A percentile compares a stretch with the other conserved stretches of the same genome.
phyloP scores from a whole-genome alignment of 805 yeast genomes.

The Candida ponderosae region DNA sequence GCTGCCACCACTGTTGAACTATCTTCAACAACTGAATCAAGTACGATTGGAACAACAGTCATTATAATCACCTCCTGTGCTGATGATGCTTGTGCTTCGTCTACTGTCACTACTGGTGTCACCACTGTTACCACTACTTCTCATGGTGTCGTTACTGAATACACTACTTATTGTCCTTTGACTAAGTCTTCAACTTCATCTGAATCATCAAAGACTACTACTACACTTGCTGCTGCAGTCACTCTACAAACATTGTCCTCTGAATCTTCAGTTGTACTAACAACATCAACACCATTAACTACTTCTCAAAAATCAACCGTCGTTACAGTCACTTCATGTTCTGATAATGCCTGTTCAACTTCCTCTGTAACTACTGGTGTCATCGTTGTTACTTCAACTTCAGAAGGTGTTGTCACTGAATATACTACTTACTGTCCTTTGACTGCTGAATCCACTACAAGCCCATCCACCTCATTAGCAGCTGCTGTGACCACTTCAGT shows the following conservation, averaged over 20 bases:
- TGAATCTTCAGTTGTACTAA: conserved; percentile 5
- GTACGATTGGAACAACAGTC: no score
- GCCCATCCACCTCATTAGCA: conserved; percentile 13
- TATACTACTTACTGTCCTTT: conserved; percentile 36
- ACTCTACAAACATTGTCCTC: neutral
- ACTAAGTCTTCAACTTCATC: no score
- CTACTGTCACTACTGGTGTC: neutral
- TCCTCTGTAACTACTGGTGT: conserved; percentile 15
- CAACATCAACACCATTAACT: conserved; percentile 1
- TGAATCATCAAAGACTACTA: conserved; percentile 5
- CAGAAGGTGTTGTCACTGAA: conserved; percentile 23
- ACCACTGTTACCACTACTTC: no score
- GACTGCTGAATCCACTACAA: conserved; percentile 12
- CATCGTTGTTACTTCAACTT: conserved; percentile 24
- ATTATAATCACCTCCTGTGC: no score
- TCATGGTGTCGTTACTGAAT: no score
- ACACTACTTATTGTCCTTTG: no score
- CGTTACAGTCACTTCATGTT: conserved; percentile 24
- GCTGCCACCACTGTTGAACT: conserved; percentile 1
- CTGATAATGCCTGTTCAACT: conserved; percentile 21
- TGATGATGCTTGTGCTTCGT: no score
- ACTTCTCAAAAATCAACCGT: conserved; percentile 12
- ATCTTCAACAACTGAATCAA: neutral
- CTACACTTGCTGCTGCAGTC: neutral
- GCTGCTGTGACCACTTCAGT: conserved; percentile 14